phyloP scores from a whole-genome alignment of 257 asterid species.

The Schizonepeta tenuifolia region DNA sequence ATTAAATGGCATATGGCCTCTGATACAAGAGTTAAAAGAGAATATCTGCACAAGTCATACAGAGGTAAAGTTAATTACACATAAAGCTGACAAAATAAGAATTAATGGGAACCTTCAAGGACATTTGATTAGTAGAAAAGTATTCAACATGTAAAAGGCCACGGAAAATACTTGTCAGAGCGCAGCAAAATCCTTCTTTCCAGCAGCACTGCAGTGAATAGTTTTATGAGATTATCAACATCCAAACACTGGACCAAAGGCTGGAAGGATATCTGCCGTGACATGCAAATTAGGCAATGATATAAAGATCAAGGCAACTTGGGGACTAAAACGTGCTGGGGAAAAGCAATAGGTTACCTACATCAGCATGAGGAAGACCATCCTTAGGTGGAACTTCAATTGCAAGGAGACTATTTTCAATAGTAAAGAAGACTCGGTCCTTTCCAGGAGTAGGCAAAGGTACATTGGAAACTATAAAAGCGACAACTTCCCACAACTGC shows the following conservation, averaged over 20 bases:
- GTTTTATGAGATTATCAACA: slow-evolving; percentile 89
- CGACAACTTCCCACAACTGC: slow-evolving; percentile 91
- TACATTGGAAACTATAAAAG: slow-evolving; percentile 71
- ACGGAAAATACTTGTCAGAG: slow-evolving; percentile 71
- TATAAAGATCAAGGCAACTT: slow-evolving; percentile 15
- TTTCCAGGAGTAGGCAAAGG: slow-evolving; percentile 96
- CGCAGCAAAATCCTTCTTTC: slow-evolving; percentile 97
- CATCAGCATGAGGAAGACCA: slow-evolving; percentile 98
- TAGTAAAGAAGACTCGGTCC: slow-evolving; percentile 77
- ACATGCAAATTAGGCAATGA: slow-evolving; percentile 31
- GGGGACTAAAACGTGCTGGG: slow-evolving; percentile 23
- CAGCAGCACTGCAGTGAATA: slow-evolving; percentile 88
- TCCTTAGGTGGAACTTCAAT: slow-evolving; percentile 92
- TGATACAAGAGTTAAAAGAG: slow-evolving; percentile 92
- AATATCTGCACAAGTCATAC: slow-evolving; percentile 66
- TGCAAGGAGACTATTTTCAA: slow-evolving; percentile 84
- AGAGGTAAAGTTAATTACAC: slow-evolving; percentile 8
- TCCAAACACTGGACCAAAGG: slow-evolving; percentile 97
- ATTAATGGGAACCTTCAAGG: not conserved
- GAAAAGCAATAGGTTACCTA: slow-evolving; percentile 44
- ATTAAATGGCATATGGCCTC: slow-evolving; percentile 98
- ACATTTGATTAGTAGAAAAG: slow-evolving; percentile 7
- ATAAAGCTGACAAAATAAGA: slow-evolving; percentile 12
- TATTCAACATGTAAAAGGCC: slow-evolving; percentile 28
- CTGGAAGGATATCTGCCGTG: slow-evolving; percentile 91